Evolutionary conservation across 257 asterid genomes (phyloP).

Genomic region (Salvia splendens): DNA sequence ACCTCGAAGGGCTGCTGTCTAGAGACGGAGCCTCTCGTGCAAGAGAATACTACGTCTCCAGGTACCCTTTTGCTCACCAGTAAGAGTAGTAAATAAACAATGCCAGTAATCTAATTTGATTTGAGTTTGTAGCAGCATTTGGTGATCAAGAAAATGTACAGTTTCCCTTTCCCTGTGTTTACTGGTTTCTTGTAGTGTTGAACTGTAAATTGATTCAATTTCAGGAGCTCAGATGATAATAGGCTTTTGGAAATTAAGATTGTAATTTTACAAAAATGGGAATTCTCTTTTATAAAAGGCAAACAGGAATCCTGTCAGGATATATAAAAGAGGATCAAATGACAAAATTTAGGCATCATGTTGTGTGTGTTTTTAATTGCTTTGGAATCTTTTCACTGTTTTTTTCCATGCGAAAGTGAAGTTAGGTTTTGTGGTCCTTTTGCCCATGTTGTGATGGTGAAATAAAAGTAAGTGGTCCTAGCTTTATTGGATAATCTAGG

Average conservation of each 20-base stretch:
- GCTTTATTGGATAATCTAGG: neutral
- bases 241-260: constrained; percentile 20
- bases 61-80: constrained; percentile 71
- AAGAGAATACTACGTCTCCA: constrained; percentile 74
- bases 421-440: constrained; percentile 34
- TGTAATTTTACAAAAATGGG: neutral
- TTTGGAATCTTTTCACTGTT: constrained; percentile 23
- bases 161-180: constrained; percentile 25
- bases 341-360: constrained; percentile 22
- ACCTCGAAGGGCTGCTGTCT: constrained; percentile 86
- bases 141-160: constrained; percentile 37
- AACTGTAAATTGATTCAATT: constrained; percentile 4
- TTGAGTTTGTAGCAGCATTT: neutral
- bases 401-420: neutral
- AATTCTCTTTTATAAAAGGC: neutral
- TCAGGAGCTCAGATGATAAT: constrained; percentile 24
- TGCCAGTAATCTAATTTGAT: neutral
- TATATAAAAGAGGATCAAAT: constrained; percentile 17
- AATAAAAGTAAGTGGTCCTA: constrained; percentile 34
- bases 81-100: constrained; percentile 32
- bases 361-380: neutral
- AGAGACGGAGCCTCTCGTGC: constrained; percentile 84
- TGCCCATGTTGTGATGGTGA: constrained; percentile 15
- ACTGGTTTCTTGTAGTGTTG: constrained; percentile 20
- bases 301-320: constrained; percentile 5